Percentiles rank a stretch among this genome's conserved stretches.
Conservation (phyloP, 345 rosid species). For the Sisymbrium irio region DNA sequence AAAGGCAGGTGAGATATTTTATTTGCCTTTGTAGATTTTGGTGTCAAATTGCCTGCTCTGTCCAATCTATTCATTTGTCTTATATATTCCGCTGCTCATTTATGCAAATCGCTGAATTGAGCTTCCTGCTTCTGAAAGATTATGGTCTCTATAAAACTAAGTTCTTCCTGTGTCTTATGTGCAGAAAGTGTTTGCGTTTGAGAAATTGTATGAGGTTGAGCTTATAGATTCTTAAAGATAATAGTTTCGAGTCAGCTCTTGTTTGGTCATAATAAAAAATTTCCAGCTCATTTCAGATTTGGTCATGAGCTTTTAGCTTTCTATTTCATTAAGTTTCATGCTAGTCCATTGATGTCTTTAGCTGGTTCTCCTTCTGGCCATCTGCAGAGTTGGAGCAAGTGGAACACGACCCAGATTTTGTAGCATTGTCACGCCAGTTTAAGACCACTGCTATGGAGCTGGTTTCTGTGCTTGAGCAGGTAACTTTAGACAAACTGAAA, state of each 20-base stretch:
- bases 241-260: not conserved
- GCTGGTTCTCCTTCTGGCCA: slow-evolving; percentile 27
- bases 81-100: not conserved
- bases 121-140: not conserved
- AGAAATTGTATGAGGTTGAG: not conserved
- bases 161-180: not conserved
- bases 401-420: slow-evolving; percentile 88
- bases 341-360: slow-evolving; percentile 25
- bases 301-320: slow-evolving; percentile 11
- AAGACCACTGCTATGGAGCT: slow-evolving; percentile 96
- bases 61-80: not conserved
- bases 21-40: not conserved
- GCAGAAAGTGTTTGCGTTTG: not conserved
- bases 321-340: slow-evolving; percentile 18
- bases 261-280: not conserved
- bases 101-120: not conserved
- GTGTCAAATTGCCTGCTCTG: not conserved
- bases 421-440: slow-evolving; percentile 84
- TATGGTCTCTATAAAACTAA: not conserved
- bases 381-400: slow-evolving; percentile 88
- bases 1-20: slow-evolving; percentile 59
- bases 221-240: slow-evolving; percentile 3
- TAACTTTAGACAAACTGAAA: slow-evolving; percentile 23
- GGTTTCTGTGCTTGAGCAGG: slow-evolving; percentile 98
- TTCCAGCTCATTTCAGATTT: slow-evolving; percentile 9